Conservation (phyloP, 1,284 basidiomycete genomes). For the Wolfiporia cocos region DNA sequence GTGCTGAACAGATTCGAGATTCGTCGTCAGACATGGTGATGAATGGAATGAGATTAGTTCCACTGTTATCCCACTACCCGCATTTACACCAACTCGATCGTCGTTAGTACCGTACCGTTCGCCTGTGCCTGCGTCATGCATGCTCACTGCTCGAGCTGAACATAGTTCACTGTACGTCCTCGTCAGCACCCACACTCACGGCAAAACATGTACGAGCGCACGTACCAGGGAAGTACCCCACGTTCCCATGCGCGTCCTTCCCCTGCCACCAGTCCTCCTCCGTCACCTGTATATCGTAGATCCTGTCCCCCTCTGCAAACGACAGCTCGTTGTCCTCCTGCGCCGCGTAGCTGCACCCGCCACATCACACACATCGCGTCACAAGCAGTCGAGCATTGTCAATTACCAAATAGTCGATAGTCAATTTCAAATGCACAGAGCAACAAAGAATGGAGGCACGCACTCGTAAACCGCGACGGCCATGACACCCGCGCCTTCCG, state of each 20-base stretch:
- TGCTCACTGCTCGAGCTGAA: slow-evolving; percentile 3
- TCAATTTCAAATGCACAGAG: not conserved
- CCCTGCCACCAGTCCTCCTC: slow-evolving; percentile 92
- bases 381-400: not conserved
- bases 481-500: slow-evolving; percentile 41
- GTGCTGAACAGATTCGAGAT: no score
- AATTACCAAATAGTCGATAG: not conserved
- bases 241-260: slow-evolving; percentile 48
- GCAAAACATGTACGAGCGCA: slow-evolving; percentile 8
- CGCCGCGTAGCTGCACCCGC: slow-evolving; percentile 63
- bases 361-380: slow-evolving; percentile 1
- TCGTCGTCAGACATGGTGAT: no score
- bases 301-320: slow-evolving; percentile 77
- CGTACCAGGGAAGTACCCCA: slow-evolving; percentile 83
- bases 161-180: slow-evolving; percentile 4
- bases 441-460: slow-evolving; percentile 21
- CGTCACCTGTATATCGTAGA: slow-evolving; percentile 66
- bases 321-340: slow-evolving; percentile 86
- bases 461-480: slow-evolving; percentile 78
- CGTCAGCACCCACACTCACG: not conserved
- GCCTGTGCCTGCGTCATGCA: no score
- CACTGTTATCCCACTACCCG: no score
- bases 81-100: no score
- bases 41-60: no score
- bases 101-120: no score